Base-by-base conservation (phyloP, 2,329 filamentous ascomycete species). In the Alternaria sp. region DNA sequence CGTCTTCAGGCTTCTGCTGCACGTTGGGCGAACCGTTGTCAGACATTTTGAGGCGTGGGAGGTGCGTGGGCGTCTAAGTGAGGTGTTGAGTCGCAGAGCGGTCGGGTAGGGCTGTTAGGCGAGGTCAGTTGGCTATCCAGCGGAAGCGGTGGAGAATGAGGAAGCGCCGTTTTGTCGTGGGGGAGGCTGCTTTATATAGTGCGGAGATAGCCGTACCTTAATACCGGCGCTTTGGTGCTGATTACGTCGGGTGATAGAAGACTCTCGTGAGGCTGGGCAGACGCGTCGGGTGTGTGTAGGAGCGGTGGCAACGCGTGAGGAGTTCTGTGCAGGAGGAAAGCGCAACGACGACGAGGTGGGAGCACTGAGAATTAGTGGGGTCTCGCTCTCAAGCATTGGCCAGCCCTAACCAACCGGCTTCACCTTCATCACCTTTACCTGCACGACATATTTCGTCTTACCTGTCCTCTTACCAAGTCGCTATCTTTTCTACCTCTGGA, bases 1-100 rank as follows among this genome's bases (percentile, higher is more conserved):
- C 75, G 58, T 84, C 83, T 56, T 80, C 79, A 2, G 81, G 80
- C 74, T 84, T 83, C 45, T 81, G 80, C 70, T 80, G 78, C 43
- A 79, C 72, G 67, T 74, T 73, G 17, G 80, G 78, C 6, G 75
- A 78, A 23, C 79, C 81, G 74, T 79, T 78, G 66, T 85, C 83
- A 44, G 83, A 83, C 84, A 78, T 78, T 56, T 40, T 68, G 62
- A 13, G 49, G 13, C 57, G 47, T 17, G 46, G 23, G 6, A 50
- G 32, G 51, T 45, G 58, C 23, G 51, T 54, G 60, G 55, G 59
- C 9, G 52, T 28, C 63, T 44, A 44, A 3, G 59, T 28, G 46
- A 51, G 21, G 54, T 40, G n/a, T 46, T 30, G 57, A 21, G 52
- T 51, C 53, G 36, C 26, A n/a, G 49, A 25, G 47, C n/a, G 25